Conservation (phyloP, 169 alveolate genomes). For the Plasmodium adleri region DNA sequence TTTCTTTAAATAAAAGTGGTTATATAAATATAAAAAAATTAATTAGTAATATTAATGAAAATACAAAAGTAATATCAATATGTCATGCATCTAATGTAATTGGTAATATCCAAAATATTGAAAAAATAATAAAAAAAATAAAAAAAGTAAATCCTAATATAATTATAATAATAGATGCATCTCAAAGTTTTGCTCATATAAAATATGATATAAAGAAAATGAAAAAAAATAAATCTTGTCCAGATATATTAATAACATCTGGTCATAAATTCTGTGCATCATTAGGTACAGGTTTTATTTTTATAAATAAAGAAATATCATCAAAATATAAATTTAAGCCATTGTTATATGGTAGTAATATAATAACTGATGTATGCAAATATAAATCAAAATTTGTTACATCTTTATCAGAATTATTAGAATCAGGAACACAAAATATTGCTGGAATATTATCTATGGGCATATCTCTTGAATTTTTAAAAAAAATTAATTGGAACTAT, state of each 20-base stretch:
- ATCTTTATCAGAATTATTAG: conserved; percentile 54
- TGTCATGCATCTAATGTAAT: conserved; percentile 83
- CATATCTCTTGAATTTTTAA: conserved; percentile 19
- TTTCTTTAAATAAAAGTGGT: conserved; percentile 78
- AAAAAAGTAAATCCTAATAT: conserved; percentile 71
- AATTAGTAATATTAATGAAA: conserved; percentile 25
- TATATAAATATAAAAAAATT: conserved; percentile 78
- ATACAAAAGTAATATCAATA: conserved; percentile 77
- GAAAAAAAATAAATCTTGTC: conserved; percentile 57
- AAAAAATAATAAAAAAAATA: conserved; percentile 55
- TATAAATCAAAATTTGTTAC: conserved; percentile 46
- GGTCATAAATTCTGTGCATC: conserved; percentile 86
- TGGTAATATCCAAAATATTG: conserved; percentile 78
- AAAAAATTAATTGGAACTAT: conserved; percentile 11
- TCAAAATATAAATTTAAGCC: conserved; percentile 41
- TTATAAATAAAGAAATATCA: conserved; percentile 44
- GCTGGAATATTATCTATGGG: conserved; percentile 58
- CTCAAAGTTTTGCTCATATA: conserved; percentile 81
- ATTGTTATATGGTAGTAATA: conserved; percentile 61
- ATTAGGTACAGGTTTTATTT: conserved; percentile 85
- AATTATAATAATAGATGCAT: conserved; percentile 80
- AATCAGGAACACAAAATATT: conserved; percentile 68
- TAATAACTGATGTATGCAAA: conserved; percentile 42
- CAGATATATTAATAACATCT: conserved; percentile 83
- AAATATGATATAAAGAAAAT: conserved; percentile 67